These are phyloP conservation scores for Dictyostelium capitatum DNA, from an alignment of 78 protist genomes.

Conservation along the genomic window DNA sequence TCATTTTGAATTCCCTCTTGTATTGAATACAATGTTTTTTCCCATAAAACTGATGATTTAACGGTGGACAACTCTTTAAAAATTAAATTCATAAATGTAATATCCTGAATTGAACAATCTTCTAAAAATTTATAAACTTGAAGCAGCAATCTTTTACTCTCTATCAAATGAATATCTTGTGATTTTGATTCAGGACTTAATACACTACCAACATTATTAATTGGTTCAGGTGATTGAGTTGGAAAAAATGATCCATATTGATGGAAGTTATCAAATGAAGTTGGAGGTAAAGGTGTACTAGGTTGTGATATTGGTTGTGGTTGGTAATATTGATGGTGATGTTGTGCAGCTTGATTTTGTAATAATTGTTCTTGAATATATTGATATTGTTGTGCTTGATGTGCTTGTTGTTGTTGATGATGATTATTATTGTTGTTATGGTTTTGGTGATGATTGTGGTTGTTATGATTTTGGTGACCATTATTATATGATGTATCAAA, in stretches of 20 bases:
- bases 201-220: too few relatives aligned
- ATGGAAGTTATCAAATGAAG: not conserved
- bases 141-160: not conserved
- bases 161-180: not conserved
- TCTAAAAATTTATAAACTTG: conserved; percentile 9
- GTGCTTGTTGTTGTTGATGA: not conserved
- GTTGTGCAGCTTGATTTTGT: not conserved
- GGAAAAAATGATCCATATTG: conserved; percentile 14
- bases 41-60: not conserved
- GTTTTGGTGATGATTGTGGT: not conserved
- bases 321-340: not conserved
- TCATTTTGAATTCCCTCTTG: not conserved
- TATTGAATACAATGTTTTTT: conserved; percentile 4
- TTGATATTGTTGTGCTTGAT: not conserved
- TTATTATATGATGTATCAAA: not conserved
- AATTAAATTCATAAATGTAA: conserved; percentile 18
- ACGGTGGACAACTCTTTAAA: not conserved
- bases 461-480: not conserved
- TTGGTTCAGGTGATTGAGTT: conserved; percentile 2
- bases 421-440: not conserved
- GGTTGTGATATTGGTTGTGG: not conserved
- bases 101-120: conserved; percentile 1
- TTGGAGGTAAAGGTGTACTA: not conserved
- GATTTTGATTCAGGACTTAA: not conserved
- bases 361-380: not conserved